Conservation (phyloP, 345 rosid genomes). For the Balakata baccata region DNA sequence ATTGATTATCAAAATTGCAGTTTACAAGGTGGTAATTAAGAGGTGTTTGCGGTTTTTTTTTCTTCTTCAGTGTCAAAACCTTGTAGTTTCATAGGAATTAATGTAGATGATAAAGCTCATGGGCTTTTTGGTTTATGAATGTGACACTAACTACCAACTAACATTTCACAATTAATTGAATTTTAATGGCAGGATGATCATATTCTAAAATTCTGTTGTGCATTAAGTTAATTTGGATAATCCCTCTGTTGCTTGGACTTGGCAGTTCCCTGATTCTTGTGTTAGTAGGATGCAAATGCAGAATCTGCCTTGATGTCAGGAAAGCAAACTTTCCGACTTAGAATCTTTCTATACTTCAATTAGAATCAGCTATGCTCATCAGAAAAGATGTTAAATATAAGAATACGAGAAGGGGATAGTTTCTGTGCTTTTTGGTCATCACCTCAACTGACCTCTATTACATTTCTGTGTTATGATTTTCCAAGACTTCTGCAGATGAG, state of each 20-base stretch:
- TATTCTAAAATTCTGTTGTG: neutral
- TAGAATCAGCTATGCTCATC: neutral
- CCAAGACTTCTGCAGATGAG: neutral
- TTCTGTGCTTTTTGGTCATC: neutral
- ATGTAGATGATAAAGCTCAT: too few species aligned
- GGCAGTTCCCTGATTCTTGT: neutral
- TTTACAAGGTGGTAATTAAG: neutral
- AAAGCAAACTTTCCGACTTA: too few species aligned
- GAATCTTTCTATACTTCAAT: neutral
- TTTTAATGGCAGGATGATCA: too few species aligned
- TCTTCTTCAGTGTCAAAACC: neutral
- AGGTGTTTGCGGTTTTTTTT: neutral
- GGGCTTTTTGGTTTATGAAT: too few species aligned
- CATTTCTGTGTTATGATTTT: neutral
- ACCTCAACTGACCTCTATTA: neutral
- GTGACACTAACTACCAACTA: too few species aligned
- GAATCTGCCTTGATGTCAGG: neutral
- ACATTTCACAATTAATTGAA: too few species aligned
- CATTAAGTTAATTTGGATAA: neutral
- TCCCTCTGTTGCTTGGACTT: neutral
- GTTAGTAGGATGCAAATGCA: neutral
- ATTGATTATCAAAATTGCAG: neutral
- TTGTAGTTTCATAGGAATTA: too few species aligned
- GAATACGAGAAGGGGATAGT: neutral
- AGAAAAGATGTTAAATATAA: neutral